Percentiles rank a stretch among this genome's conserved stretches.
These are phyloP conservation scores for Suzukiozyma palmioleophila DNA, from an alignment of 1,139 yeast genomes.

Conservation along the genomic window DNA sequence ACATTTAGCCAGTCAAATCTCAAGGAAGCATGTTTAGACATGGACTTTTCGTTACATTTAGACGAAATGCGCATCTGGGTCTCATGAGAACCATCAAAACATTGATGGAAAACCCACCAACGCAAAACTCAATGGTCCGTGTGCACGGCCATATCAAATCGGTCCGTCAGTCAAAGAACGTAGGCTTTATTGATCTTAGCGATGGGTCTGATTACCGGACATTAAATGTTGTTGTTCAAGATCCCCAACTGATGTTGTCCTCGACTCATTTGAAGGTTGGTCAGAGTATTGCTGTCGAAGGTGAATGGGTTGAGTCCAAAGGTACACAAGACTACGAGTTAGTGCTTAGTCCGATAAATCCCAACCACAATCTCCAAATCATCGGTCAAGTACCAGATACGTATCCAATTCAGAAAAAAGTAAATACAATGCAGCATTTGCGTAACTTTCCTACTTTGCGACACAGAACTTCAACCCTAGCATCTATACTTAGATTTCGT, in stretches of 20 bases:
- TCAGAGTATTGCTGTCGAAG: constrained; percentile 33
- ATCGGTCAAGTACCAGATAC: constrained; percentile 55
- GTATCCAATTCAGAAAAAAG: constrained; percentile 84
- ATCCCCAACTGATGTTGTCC: constrained; percentile 32
- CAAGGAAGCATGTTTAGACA: no score
- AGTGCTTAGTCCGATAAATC: constrained; percentile 19
- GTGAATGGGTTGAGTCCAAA: constrained; percentile 29
- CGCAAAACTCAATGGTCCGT: constrained; percentile 13
- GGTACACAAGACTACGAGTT: constrained; percentile 35
- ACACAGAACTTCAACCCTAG: constrained; percentile 64
- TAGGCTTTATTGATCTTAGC: constrained; percentile 71
- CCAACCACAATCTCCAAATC: constrained; percentile 19
- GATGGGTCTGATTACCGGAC: constrained; percentile 66
- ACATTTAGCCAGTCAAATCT: no score
- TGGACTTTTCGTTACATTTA: no score
- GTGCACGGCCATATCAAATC: constrained; percentile 71
- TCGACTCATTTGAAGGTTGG: constrained; percentile 46
- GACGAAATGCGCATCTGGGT: neutral
- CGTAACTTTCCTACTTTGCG: constrained; percentile 71
- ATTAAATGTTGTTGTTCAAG: constrained; percentile 54
- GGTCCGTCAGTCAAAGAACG: constrained; percentile 65
- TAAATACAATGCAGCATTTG: constrained; percentile 59
- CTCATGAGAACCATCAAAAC: constrained; percentile 29
- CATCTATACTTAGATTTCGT: constrained; percentile 67
- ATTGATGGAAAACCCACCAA: constrained; percentile 29